Evolutionary conservation across 2,329 filamentous ascomycete genomes (phyloP).

Genomic region (Aureobasidium sp.): DNA sequence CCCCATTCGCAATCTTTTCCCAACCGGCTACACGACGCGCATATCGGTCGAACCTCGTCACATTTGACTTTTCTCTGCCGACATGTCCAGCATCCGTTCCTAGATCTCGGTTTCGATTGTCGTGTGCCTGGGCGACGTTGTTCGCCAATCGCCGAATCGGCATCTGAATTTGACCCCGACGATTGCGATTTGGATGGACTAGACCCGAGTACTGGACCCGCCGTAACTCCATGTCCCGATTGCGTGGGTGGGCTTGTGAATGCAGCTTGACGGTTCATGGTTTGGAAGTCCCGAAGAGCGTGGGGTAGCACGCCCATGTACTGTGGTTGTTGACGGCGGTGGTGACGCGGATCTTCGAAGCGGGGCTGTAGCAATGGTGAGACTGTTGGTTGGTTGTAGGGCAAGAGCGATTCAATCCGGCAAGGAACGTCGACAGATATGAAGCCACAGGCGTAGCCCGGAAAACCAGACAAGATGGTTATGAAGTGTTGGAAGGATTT

Average conservation of each 20-base stretch:
- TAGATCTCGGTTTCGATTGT: slow-evolving; percentile 6
- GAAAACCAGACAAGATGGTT: not conserved
- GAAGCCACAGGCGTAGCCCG: not conserved
- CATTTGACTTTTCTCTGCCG: slow-evolving; percentile 39
- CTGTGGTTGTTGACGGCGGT: not conserved
- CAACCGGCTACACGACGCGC: slow-evolving; percentile 48
- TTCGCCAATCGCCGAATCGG: slow-evolving; percentile 7
- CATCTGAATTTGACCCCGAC: slow-evolving; percentile 1
- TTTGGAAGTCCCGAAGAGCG: not conserved
- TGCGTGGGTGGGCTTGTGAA: not conserved
- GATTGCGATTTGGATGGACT: slow-evolving; percentile 7
- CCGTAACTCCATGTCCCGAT: not conserved
- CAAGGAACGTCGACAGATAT: not conserved
- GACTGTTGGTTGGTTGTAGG: not conserved
- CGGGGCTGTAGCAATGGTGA: not conserved
- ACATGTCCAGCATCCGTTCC: slow-evolving; percentile 10
- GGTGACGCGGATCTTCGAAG: not conserved
- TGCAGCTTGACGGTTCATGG: not conserved
- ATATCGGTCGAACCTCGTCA: slow-evolving; percentile 46
- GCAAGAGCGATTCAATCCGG: not conserved
- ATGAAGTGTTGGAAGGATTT: not conserved
- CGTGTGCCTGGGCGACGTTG: not conserved
- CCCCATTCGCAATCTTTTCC: slow-evolving; percentile 50
- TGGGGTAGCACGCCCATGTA: not conserved
- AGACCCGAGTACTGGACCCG: not conserved